Percentiles rank a stretch among this genome's conserved stretches.
phyloP scores from a whole-genome alignment of 176 grass and related monocot species.

The Phoenix dactylifera region DNA sequence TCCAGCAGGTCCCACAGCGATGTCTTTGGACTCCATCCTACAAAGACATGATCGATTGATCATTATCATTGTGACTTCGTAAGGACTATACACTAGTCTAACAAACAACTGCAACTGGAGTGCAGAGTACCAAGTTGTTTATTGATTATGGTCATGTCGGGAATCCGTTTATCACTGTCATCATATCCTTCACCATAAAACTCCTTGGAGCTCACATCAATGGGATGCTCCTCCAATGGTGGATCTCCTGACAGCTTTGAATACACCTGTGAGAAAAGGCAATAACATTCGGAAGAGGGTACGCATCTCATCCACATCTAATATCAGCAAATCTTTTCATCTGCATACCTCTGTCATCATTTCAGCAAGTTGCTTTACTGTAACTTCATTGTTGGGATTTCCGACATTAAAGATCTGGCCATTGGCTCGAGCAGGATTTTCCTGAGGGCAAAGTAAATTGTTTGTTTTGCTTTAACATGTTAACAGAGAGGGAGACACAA shows the following conservation, averaged over 20 bases:
- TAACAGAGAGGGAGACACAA: neutral
- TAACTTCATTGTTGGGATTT: constrained; percentile 95
- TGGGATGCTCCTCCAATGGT: constrained; percentile 47
- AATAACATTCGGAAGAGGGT: neutral
- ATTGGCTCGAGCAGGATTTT: constrained; percentile 86
- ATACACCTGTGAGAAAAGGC: constrained; percentile 50
- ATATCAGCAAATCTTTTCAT: neutral
- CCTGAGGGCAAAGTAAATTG: constrained; percentile 15
- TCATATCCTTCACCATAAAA: constrained; percentile 98
- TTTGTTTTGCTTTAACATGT: constrained; percentile 7
- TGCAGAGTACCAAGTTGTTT: constrained; percentile 68
- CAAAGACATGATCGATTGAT: constrained; percentile 6
- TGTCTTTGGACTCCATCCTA: constrained; percentile 94
- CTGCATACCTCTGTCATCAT: constrained; percentile 76
- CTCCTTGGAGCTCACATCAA: constrained; percentile 69
- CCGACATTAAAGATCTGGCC: constrained; percentile 92
- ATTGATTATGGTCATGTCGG: constrained; percentile 85
- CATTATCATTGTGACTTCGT: neutral
- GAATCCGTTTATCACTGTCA: constrained; percentile 84
- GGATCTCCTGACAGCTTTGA: constrained; percentile 62
- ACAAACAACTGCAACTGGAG: neutral
- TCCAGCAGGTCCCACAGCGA: constrained; percentile 78
- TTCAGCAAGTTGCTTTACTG: constrained; percentile 73
- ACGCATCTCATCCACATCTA: neutral
- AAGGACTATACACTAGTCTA: neutral